Conservation (phyloP, 495 filamentous ascomycete species). For the Penicillium maclennaniae region DNA sequence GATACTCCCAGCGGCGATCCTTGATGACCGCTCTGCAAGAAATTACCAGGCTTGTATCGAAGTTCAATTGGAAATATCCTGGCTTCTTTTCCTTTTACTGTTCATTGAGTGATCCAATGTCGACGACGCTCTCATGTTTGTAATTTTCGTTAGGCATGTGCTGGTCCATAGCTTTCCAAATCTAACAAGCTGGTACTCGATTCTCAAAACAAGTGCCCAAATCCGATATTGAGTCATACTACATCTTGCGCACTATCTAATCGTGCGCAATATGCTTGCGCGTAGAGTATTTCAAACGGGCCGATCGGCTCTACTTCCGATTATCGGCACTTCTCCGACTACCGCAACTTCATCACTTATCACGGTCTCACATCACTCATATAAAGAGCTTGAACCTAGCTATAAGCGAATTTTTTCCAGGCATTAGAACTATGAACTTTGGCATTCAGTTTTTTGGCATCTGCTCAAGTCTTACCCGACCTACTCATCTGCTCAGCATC, state of each 20-base stretch:
- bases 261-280: background rate
- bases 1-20: background rate
- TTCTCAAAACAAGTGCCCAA: background rate
- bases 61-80: background rate
- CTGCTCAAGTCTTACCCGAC: background rate
- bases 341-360: background rate
- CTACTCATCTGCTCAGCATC: background rate
- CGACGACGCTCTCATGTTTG: background rate
- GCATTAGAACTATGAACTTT: background rate
- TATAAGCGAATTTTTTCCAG: background rate
- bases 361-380: background rate
- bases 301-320: slow-evolving; percentile 10
- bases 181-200: background rate
- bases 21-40: background rate
- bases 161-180: background rate
- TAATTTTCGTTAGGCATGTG: background rate
- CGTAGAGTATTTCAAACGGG: background rate
- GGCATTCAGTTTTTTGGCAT: background rate
- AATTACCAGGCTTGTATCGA: background rate
- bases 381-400: background rate
- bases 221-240: no score
- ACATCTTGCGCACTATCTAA: background rate
- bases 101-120: background rate
- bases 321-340: slow-evolving; percentile 11
- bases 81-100: background rate